A percentile compares a stretch with the other conserved stretches of the same genome.
phyloP scores from a whole-genome alignment of 2,329 filamentous ascomycete species.

The Gremmenia infestans region DNA sequence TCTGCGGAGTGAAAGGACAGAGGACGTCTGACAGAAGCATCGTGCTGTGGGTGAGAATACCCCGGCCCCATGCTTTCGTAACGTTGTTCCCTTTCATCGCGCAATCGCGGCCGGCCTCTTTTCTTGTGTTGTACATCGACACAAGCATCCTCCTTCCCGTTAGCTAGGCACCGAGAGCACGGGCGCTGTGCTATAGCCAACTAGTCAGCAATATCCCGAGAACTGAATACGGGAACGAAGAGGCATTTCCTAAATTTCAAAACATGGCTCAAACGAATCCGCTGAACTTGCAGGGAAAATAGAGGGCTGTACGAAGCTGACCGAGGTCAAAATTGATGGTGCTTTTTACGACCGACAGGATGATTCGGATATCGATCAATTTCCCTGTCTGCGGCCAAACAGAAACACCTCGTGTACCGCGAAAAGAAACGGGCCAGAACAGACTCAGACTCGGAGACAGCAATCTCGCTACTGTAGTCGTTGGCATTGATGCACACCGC shows the following conservation, averaged over 20 bases:
- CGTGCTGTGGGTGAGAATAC: constrained; percentile 25
- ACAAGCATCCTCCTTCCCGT: constrained; percentile 75
- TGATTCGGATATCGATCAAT: no score
- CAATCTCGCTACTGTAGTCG: no score
- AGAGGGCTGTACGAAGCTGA: no score
- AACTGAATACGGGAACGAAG: background rate
- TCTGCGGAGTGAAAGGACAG: constrained; percentile 46
- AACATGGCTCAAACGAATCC: background rate
- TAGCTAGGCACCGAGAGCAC: constrained; percentile 70
- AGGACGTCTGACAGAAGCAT: constrained; percentile 39
- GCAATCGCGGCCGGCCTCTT: constrained; percentile 68
- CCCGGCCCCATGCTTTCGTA: constrained; percentile 40
- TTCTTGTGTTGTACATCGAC: constrained; percentile 86
- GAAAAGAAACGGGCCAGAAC: no score
- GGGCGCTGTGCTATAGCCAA: constrained; percentile 60
- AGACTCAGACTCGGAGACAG: no score
- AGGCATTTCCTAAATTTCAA: background rate
- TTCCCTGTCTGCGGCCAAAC: no score
- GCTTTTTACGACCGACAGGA: no score
- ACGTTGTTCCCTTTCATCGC: constrained; percentile 62
- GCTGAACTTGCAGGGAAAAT: no score
- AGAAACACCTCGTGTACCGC: no score
- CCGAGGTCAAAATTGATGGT: no score
- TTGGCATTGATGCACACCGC: no score
- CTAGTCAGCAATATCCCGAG: constrained; percentile 16